Conservation (phyloP, 345 rosid genomes). For the Orychophragmus violaceus region DNA sequence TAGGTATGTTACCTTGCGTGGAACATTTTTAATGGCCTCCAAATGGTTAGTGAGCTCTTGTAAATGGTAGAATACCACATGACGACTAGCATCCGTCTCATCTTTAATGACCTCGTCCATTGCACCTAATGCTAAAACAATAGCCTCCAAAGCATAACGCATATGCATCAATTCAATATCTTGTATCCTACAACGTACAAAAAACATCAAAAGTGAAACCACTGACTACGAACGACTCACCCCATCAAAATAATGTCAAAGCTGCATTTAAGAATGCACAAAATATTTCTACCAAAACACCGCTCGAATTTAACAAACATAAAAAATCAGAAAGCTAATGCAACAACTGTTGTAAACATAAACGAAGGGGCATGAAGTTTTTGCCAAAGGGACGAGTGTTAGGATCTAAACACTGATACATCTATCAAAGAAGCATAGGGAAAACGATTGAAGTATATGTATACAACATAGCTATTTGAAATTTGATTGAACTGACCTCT, state of each 20-base stretch:
- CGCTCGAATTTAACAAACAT: background rate
- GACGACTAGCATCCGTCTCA: constrained; percentile 46
- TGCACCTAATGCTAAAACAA: constrained; percentile 66
- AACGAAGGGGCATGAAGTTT: background rate
- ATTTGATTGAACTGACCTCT: constrained; percentile 46
- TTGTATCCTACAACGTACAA: constrained; percentile 57
- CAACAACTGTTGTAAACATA: background rate
- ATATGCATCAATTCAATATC: constrained; percentile 95
- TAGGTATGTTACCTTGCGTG: constrained; percentile 67
- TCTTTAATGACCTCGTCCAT: constrained; percentile 49
- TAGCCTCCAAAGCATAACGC: constrained; percentile 90
- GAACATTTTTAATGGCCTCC: constrained; percentile 67
- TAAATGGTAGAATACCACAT: constrained; percentile 56
- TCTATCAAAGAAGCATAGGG: background rate
- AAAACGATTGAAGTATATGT: background rate
- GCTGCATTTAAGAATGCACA: constrained; percentile 1
- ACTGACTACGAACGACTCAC: background rate
- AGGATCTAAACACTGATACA: constrained; percentile 1
- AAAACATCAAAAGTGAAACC: constrained; percentile 10
- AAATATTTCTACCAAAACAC: background rate
- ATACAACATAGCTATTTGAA: constrained; percentile 1
- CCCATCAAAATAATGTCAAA: background rate
- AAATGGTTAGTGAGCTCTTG: constrained; percentile 68
- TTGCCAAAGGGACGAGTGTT: background rate
- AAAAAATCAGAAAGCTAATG: background rate